Evolutionary conservation across 1,284 basidiomycete species (phyloP).

Genomic region (Heliocybe sulcata): DNA sequence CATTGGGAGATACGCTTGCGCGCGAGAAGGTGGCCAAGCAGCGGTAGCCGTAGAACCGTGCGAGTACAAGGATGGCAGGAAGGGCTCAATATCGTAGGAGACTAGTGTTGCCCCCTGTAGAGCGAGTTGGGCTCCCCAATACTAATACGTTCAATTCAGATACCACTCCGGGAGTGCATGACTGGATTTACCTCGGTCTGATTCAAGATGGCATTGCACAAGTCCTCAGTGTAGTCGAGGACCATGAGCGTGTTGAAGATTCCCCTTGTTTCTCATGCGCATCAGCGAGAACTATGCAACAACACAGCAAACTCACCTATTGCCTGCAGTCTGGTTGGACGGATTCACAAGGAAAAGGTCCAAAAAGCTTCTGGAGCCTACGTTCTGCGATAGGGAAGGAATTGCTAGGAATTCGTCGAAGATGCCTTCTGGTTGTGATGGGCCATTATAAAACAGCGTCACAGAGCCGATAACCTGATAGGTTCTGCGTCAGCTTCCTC

Average conservation of each 20-base stretch:
- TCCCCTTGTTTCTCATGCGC: conserved; percentile 24
- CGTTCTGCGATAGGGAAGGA: background rate
- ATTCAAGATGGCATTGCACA: conserved; percentile 40
- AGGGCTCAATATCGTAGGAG: conserved; percentile 51
- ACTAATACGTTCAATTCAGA: conserved; percentile 9
- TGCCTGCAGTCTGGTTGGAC: background rate
- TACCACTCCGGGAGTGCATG: background rate
- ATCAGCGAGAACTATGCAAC: background rate
- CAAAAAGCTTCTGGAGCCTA: background rate
- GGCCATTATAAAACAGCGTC: conserved; percentile 4
- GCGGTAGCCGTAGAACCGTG: conserved; percentile 27
- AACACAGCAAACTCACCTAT: conserved; percentile 1
- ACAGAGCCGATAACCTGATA: background rate
- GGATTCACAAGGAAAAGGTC: background rate
- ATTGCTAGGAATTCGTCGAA: conserved; percentile 5
- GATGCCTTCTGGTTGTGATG: conserved; percentile 1
- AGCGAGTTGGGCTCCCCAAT: conserved; percentile 18
- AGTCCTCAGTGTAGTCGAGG: conserved; percentile 26
- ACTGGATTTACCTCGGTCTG: conserved; percentile 36
- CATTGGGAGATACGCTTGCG: conserved; percentile 29
- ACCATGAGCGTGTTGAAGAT: conserved; percentile 44
- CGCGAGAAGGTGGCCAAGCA: conserved; percentile 41
- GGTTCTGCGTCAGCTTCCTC: background rate
- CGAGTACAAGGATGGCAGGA: conserved; percentile 35
- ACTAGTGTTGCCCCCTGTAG: conserved; percentile 17